These are phyloP conservation scores for Carallia brachiata DNA, from an alignment of 345 rosid genomes.

Conservation along the genomic window DNA sequence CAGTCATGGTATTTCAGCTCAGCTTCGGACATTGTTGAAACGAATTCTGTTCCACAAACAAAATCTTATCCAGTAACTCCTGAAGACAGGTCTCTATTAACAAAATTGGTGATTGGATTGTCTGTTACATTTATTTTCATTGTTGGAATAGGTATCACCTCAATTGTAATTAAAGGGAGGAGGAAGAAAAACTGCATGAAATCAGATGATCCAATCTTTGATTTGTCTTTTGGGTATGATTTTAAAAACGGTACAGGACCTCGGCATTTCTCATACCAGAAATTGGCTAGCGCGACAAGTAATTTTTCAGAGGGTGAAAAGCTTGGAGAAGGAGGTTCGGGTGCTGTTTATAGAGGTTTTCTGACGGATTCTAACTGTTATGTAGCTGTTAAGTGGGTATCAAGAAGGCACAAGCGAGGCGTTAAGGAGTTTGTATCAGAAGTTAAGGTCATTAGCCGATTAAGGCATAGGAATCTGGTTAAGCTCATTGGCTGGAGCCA, in stretches of 20 bases:
- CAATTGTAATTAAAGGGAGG: not conserved
- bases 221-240: not conserved
- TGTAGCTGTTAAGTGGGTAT: slow-evolving; percentile 3
- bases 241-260: not conserved
- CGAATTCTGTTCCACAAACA: no score
- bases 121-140: not conserved
- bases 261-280: not conserved
- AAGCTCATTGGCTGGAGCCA: slow-evolving; percentile 43
- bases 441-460: slow-evolving; percentile 29
- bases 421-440: slow-evolving; percentile 26
- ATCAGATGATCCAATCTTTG: not conserved
- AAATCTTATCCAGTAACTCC: not conserved
- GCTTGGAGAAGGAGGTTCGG: slow-evolving; percentile 10
- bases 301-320: not conserved
- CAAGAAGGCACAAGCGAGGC: not conserved
- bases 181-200: not conserved
- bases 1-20: not conserved
- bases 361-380: not conserved
- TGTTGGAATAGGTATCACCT: not conserved
- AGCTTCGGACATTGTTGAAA: not conserved
- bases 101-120: not conserved
- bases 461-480: slow-evolving; percentile 39
- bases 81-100: not conserved
- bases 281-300: not conserved
- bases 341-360: not conserved